These are phyloP conservation scores for Rhizoclosmatium globosum DNA, from an alignment of 192 early-diverging fungal species.

Conservation along the genomic window DNA sequence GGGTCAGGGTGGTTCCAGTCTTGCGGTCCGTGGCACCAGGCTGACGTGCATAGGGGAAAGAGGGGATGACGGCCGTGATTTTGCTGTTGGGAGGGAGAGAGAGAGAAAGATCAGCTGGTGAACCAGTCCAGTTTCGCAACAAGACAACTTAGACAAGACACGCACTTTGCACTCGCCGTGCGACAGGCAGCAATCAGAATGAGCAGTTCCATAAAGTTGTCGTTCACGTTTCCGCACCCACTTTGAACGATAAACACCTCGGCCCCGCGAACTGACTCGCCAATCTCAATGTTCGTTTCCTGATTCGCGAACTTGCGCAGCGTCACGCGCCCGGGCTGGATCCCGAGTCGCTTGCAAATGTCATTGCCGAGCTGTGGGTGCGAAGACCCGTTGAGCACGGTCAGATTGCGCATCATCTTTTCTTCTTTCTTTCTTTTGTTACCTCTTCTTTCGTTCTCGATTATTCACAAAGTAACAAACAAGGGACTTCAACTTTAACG, in stretches of 20 bases:
- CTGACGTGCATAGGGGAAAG: slow-evolving; percentile 90
- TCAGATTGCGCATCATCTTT: slow-evolving; percentile 78
- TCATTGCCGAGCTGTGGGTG: slow-evolving; percentile 80
- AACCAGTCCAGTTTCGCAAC: background rate
- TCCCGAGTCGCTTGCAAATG: slow-evolving; percentile 85
- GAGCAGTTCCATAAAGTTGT: slow-evolving; percentile 92
- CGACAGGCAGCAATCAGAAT: slow-evolving; percentile 94
- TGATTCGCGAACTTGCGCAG: slow-evolving; percentile 92
- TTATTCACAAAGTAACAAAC: no score
- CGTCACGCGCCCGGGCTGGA: slow-evolving; percentile 71
- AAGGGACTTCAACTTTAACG: no score
- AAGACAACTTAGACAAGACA: background rate
- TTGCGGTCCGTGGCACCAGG: slow-evolving; percentile 55
- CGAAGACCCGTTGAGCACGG: slow-evolving; percentile 82
- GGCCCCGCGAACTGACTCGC: slow-evolving; percentile 86
- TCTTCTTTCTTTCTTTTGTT: background rate
- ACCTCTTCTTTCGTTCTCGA: no score
- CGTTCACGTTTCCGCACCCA: slow-evolving; percentile 62
- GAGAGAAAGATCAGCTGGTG: background rate
- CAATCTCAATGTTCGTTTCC: slow-evolving; percentile 94
- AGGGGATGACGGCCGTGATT: slow-evolving; percentile 93
- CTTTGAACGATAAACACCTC: slow-evolving; percentile 94
- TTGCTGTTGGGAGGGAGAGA: slow-evolving; percentile 46
- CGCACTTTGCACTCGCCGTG: slow-evolving; percentile 72
- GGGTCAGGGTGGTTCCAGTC: slow-evolving; percentile 49